Conservation (phyloP, 2,329 filamentous ascomycete species). For the Pseudogymnoascus sp. region DNA sequence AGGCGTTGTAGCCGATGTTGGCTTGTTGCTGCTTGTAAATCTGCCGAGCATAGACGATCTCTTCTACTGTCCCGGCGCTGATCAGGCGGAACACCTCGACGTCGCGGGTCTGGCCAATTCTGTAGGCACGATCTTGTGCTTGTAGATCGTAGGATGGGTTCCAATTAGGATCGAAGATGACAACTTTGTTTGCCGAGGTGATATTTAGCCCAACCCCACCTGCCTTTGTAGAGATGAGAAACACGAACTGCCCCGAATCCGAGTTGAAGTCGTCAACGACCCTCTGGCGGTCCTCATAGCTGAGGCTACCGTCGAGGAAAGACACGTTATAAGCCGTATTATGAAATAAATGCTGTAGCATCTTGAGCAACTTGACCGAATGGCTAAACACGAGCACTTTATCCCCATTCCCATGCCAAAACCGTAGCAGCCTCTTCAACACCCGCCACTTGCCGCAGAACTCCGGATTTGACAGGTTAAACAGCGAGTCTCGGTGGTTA, state of each 20-base stretch:
- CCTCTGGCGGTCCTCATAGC: conserved; percentile 71
- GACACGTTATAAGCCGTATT: conserved; percentile 85
- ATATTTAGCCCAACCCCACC: conserved; percentile 94
- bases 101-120: conserved; percentile 85
- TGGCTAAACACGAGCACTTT: conserved; percentile 96
- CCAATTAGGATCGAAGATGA: conserved; percentile 96
- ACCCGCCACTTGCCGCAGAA: conserved; percentile 98
- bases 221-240: conserved; percentile 88
- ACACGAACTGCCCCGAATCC: conserved; percentile 81
- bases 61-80: conserved; percentile 86
- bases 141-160: conserved; percentile 92
- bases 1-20: conserved; percentile 93
- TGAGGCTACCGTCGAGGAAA: conserved; percentile 80
- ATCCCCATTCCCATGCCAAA: conserved; percentile 84
- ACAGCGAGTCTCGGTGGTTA: conserved; percentile 64
- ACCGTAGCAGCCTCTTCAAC: conserved; percentile 72
- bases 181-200: conserved; percentile 94
- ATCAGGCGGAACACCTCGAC: conserved; percentile 94
- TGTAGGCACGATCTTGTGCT: conserved; percentile 91
- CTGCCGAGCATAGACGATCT: conserved; percentile 92
- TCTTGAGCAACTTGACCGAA: conserved; percentile 74
- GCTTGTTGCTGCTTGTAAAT: conserved; percentile 99
- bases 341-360: conserved; percentile 77
- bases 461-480: conserved; percentile 74
- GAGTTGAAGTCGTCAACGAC: conserved; percentile 88